Evolutionary conservation across 2,329 filamentous ascomycete genomes (phyloP).

Genomic region (Grosmannia huntii): DNA sequence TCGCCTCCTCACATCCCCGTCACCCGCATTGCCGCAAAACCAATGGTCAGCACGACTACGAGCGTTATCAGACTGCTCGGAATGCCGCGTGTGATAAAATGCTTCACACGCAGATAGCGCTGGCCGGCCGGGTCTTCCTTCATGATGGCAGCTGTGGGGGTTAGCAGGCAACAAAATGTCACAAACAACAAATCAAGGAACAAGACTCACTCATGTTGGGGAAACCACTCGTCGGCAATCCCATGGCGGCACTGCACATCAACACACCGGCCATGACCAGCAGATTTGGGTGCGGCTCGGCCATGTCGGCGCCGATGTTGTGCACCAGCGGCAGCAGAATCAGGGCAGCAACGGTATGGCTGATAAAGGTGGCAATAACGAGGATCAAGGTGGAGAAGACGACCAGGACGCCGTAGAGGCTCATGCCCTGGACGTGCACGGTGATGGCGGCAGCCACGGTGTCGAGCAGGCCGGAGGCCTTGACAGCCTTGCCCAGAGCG

Average conservation of each 20-base stretch:
- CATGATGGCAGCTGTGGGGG: conserved; percentile 75
- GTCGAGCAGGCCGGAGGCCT: conserved; percentile 80
- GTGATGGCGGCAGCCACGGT: conserved; percentile 76
- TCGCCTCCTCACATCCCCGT: conserved; percentile 19
- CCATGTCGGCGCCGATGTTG: conserved; percentile 74
- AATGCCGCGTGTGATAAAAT: conserved; percentile 90
- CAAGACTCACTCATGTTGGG: conserved; percentile 91
- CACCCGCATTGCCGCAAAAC: conserved; percentile 79
- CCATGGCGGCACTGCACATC: conserved; percentile 98
- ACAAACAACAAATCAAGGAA: conserved; percentile 13
- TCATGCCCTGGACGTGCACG: conserved; percentile 58
- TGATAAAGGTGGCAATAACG: conserved; percentile 94
- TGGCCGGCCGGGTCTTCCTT: conserved; percentile 94
- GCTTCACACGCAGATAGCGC: conserved; percentile 79
- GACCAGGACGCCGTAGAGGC: conserved; percentile 72
- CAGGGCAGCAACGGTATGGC: conserved; percentile 87
- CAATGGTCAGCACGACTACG: conserved; percentile 70
- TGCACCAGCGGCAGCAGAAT: conserved; percentile 88
- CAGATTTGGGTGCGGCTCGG: conserved; percentile 81
- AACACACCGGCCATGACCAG: conserved; percentile 89
- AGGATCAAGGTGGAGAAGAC: conserved; percentile 77
- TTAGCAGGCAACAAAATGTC: conserved; percentile 2
- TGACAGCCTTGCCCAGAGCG: conserved; percentile 85
- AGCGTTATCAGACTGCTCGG: conserved; percentile 76
- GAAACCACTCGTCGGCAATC: conserved; percentile 86